phyloP scores from a whole-genome alignment of 2,329 filamentous ascomycete species.

The Kalaharituber pfeilii region DNA sequence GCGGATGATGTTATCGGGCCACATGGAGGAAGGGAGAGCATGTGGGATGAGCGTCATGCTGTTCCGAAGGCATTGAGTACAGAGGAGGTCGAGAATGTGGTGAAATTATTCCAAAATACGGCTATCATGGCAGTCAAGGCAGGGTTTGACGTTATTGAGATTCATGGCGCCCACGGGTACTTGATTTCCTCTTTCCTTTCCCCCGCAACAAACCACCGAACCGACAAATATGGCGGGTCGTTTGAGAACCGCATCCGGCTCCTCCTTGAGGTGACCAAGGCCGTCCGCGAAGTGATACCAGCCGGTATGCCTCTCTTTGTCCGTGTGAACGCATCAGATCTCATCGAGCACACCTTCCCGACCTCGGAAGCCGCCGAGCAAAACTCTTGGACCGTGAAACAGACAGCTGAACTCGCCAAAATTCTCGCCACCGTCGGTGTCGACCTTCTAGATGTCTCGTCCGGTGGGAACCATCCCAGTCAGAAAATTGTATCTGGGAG shows the following conservation, averaged over 20 bases:
- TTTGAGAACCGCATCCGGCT: conserved; percentile 57
- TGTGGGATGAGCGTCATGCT: conserved; percentile 45
- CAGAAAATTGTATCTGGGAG: conserved; percentile 45
- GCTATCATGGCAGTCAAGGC: conserved; percentile 45
- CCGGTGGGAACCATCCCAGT: conserved; percentile 48
- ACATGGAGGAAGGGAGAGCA: conserved; percentile 38
- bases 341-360: conserved; percentile 45
- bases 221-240: conserved; percentile 48
- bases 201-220: conserved; percentile 51
- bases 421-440: conserved; percentile 55
- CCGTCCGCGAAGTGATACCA: conserved; percentile 45
- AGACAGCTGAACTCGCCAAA: conserved; percentile 46
- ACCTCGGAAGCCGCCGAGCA: conserved; percentile 38
- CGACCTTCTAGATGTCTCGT: conserved; percentile 69
- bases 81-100: conserved; percentile 48
- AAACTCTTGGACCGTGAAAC: conserved; percentile 41
- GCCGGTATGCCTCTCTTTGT: conserved; percentile 53
- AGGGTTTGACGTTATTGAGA: conserved; percentile 62
- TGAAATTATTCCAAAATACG: conserved; percentile 43
- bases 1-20: conserved; percentile 33
- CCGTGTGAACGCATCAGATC: conserved; percentile 55
- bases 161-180: conserved; percentile 68
- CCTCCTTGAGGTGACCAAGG: conserved; percentile 47
- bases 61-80: conserved; percentile 49
- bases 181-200: conserved; percentile 53